phyloP scores from a whole-genome alignment of 2,329 filamentous ascomycete species.

The Phaeomoniella chlamydospora region DNA sequence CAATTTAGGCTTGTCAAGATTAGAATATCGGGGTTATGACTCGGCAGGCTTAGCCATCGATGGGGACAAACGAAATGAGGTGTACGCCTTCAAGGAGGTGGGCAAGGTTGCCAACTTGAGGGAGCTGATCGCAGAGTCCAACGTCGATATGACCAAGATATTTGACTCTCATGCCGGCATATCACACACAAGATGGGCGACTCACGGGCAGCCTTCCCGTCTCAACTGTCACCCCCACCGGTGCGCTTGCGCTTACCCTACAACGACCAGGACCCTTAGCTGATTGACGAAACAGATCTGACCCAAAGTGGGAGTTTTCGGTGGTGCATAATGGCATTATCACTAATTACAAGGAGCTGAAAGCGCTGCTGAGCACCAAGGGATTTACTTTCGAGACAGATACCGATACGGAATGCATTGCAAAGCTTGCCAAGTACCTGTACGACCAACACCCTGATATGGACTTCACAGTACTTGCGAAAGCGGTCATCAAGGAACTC shows the following conservation, averaged over 20 bases:
- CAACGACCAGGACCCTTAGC: neutral
- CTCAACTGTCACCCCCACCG: conserved; percentile 97
- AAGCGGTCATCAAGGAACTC: conserved; percentile 96
- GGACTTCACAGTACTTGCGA: conserved; percentile 90
- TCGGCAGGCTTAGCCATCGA: conserved; percentile 92
- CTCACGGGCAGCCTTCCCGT: conserved; percentile 85
- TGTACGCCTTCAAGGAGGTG: conserved; percentile 95
- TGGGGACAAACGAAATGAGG: conserved; percentile 97
- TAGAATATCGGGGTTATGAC: conserved; percentile 98
- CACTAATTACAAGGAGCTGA: conserved; percentile 99
- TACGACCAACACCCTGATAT: conserved; percentile 89
- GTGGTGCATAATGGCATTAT: conserved; percentile 99
- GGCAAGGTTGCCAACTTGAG: conserved; percentile 97
- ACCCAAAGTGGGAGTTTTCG: conserved; percentile 88
- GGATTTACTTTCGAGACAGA: conserved; percentile 98
- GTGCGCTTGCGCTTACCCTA: conserved; percentile 35
- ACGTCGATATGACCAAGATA: conserved; percentile 76
- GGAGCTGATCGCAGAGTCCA: conserved; percentile 72
- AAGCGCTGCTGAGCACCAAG: conserved; percentile 82
- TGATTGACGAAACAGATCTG: conserved; percentile 47
- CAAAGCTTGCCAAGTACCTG: conserved; percentile 96
- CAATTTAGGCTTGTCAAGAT: conserved; percentile 65
- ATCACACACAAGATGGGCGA: conserved; percentile 97
- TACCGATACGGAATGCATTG: conserved; percentile 98
- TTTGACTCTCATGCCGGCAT: conserved; percentile 98